These are phyloP conservation scores for Cladosporium sp. DNA, from an alignment of 2,329 filamentous ascomycete species.

Conservation along the genomic window DNA sequence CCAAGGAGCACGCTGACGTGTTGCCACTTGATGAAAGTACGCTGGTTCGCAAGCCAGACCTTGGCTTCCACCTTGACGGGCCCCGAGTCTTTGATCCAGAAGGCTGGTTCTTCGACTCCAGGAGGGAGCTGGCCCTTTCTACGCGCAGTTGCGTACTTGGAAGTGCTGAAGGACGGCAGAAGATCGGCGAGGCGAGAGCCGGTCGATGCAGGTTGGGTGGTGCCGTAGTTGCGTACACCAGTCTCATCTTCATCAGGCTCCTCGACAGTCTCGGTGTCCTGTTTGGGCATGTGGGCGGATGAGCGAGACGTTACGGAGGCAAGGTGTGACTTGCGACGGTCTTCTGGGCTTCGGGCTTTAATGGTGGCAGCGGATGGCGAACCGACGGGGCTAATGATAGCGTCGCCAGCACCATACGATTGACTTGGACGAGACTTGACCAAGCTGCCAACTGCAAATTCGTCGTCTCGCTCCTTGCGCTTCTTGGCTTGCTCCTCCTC, in stretches of 20 bases:
- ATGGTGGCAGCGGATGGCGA: slow-evolving; percentile 63
- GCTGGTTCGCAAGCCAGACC: slow-evolving; percentile 97
- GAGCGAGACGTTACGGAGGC: slow-evolving; percentile 19
- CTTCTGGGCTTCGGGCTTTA: slow-evolving; percentile 33
- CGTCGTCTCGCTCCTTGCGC: slow-evolving; percentile 79
- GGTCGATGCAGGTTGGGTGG: slow-evolving; percentile 28
- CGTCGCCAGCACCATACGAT: slow-evolving; percentile 53
- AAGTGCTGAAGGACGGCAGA: slow-evolving; percentile 80
- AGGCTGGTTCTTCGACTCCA: slow-evolving; percentile 80
- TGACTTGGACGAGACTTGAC: slow-evolving; percentile 56
- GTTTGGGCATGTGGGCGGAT: slow-evolving; percentile 26
- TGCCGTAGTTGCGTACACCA: slow-evolving; percentile 48
- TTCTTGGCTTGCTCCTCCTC: slow-evolving; percentile 86
- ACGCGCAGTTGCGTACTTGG: slow-evolving; percentile 66
- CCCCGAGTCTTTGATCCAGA: slow-evolving; percentile 93
- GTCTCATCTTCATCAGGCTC: slow-evolving; percentile 54
- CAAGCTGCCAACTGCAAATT: slow-evolving; percentile 85
- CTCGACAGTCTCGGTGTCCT: slow-evolving; percentile 43
- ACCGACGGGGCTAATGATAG: slow-evolving; percentile 66
- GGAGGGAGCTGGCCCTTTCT: slow-evolving; percentile 67
- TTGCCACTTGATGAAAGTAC: slow-evolving; percentile 98
- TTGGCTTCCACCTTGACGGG: slow-evolving; percentile 93
- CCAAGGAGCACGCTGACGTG: slow-evolving; percentile 89
- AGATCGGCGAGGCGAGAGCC: slow-evolving; percentile 63
- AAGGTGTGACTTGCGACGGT: slow-evolving; percentile 25